Evolutionary conservation across 169 alveolate genomes (phyloP), one percentile per base, ranked within the genome.

Genomic region (Babesia ovis): DNA sequence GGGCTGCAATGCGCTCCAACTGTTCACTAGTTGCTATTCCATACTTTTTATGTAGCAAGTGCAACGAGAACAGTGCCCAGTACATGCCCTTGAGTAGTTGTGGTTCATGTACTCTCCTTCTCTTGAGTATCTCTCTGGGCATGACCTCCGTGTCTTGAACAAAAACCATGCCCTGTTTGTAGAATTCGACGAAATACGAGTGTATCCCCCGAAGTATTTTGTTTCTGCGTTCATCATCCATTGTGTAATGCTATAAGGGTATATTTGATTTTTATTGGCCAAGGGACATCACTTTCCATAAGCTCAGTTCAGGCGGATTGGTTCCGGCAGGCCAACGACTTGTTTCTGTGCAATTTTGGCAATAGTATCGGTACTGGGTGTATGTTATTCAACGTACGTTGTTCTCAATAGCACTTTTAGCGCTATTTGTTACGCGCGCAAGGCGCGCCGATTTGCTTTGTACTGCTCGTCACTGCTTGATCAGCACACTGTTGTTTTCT

Each of bases 1-100:
- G 59, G 39, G 5, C 57, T 20, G 35, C n/a, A 42, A 2, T 29
- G 45, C 34, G 71, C 16, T 31, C 67, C 67, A 57, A 35, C 16
- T 32, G 67, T n/a, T 61, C 71, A 14, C 12, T 11, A 20, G 71
- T 43, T 25, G 71, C 71, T n/a, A 43, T 45, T 9, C 41, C 41
- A 48, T 20, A 64, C 35, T 8, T 50, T 29, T 48, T 50, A 42
- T 64, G 25, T 12, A 64, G 48, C 51, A 48, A 34, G 37, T 64
- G 74, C 34, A 64, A 34, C 1, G 74, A 25, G 35, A 64, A 64
- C 50, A 64, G 25, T 23, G 74, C 45, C 74, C 74, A 64, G 37
- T 64, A 64, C 74, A 64, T 64, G 29, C 74, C 74, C 62, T 64
- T 64, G 37, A 64, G 62, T 29, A 64, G 50, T 8, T 29, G 37